Conservation (phyloP, 176 grass and related monocot species). For the Oropetium thomaeum region DNA sequence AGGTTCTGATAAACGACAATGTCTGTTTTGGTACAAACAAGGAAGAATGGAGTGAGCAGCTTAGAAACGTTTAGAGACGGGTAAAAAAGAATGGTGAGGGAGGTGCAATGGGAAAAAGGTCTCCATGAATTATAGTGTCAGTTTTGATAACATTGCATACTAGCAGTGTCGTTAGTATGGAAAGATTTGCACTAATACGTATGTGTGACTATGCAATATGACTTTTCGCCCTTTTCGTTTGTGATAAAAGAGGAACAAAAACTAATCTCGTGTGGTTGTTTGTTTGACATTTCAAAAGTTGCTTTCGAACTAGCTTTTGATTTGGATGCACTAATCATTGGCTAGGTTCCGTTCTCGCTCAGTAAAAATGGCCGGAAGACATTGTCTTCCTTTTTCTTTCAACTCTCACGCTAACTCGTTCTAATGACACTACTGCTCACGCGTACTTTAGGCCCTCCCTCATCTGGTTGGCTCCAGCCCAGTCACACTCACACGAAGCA, state of each 20-base stretch:
- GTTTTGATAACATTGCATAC: not conserved
- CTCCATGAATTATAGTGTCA: not conserved
- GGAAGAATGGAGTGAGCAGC: no score
- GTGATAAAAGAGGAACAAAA: not conserved
- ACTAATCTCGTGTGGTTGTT: not conserved
- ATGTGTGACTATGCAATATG: not conserved
- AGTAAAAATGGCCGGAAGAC: not conserved
- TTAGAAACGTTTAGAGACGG: no score
- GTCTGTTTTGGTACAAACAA: no score
- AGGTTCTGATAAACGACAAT: no score
- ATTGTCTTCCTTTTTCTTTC: not conserved
- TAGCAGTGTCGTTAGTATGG: not conserved
- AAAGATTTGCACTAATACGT: not conserved
- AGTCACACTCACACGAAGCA: no score
- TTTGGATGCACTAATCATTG: not conserved
- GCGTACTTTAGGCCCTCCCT: not conserved
- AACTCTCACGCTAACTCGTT: not conserved
- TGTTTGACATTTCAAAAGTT: not conserved
- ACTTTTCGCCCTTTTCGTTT: no score
- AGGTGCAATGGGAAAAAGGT: no score
- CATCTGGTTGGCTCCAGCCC: not conserved
- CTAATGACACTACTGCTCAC: not conserved
- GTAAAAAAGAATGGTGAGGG: no score
- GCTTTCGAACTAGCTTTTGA: not conserved
- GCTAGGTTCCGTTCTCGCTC: not conserved